phyloP scores from a whole-genome alignment of 352 stramenopile species.

The Thalassiosira ordinaria region DNA sequence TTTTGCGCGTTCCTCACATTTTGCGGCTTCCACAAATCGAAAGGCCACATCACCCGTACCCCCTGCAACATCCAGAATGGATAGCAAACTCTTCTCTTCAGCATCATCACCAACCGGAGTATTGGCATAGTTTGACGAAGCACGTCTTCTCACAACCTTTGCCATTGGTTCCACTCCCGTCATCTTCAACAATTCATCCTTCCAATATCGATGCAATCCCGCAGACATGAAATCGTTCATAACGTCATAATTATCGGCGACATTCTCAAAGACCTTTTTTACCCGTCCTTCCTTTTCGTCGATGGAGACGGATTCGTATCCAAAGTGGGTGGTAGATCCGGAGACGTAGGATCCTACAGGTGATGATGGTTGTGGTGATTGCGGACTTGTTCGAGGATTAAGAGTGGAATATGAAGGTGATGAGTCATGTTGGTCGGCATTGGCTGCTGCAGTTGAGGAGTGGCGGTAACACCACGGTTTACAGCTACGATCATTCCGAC shows the following conservation, averaged over 20 bases:
- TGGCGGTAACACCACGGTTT: background rate
- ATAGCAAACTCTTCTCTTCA: conserved; percentile 23
- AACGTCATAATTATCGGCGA: conserved; percentile 97
- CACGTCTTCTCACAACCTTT: conserved; percentile 55
- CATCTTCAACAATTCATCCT: conserved; percentile 91
- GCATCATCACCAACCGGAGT: background rate
- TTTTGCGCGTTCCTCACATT: conserved; percentile 69
- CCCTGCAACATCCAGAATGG: conserved; percentile 95
- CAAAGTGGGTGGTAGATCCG: conserved; percentile 77
- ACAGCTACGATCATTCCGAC: background rate
- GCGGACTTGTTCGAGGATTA: too few relatives aligned
- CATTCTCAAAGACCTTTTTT: conserved; percentile 95
- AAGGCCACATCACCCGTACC: conserved; percentile 99
- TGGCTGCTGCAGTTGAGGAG: background rate
- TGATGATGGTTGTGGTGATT: background rate
- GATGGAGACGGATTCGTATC: conserved; percentile 70
- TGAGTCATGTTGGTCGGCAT: background rate
- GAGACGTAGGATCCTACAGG: conserved; percentile 37
- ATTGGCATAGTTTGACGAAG: conserved; percentile 26
- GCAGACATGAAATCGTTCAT: conserved; percentile 99
- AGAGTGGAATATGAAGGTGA: too few relatives aligned
- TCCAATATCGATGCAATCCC: conserved; percentile 92
- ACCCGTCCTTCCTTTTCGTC: conserved; percentile 93
- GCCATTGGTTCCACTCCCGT: conserved; percentile 72
- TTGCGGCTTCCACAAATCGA: conserved; percentile 90